phyloP scores from a whole-genome alignment of 2,329 filamentous ascomycete genomes.

The Diplodia mutila region DNA sequence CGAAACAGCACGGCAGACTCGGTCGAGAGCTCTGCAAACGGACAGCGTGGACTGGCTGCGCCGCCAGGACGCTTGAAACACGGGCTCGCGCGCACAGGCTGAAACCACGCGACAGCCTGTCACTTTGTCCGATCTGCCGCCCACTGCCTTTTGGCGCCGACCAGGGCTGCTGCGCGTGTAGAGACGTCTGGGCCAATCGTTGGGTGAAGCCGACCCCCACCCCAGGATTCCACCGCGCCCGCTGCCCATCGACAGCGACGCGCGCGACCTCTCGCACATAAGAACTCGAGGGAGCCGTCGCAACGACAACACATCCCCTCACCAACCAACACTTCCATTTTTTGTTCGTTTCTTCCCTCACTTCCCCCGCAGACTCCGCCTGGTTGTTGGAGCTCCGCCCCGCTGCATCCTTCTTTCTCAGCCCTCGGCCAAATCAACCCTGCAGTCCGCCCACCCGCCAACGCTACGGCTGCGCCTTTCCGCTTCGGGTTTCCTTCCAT shows the following conservation, averaged over 20 bases:
- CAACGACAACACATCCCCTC: slow-evolving; percentile 1
- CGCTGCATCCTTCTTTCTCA: slow-evolving; percentile 22
- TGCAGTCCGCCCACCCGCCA: background rate
- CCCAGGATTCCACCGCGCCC: slow-evolving; percentile 4
- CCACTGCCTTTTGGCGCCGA: slow-evolving; percentile 14
- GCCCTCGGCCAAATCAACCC: slow-evolving; percentile 20
- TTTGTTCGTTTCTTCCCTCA: slow-evolving; percentile 17
- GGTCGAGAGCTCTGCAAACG: slow-evolving; percentile 16
- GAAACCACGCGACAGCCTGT: slow-evolving; percentile 24
- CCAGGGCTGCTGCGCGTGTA: slow-evolving; percentile 18
- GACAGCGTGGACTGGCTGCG: slow-evolving; percentile 9
- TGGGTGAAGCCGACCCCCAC: background rate
- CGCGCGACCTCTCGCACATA: slow-evolving; percentile 21
- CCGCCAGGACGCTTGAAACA: slow-evolving; percentile 17
- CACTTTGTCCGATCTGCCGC: slow-evolving; percentile 22
- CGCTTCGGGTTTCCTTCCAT: slow-evolving; percentile 17
- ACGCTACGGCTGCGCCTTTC: slow-evolving; percentile 13
- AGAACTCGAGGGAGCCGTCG: slow-evolving; percentile 13
- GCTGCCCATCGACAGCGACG: slow-evolving; percentile 3
- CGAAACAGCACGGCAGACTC: slow-evolving; percentile 23
- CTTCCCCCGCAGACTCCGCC: slow-evolving; percentile 21
- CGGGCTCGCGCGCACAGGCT: slow-evolving; percentile 12
- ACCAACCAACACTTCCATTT: slow-evolving; percentile 5
- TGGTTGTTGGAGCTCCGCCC: slow-evolving; percentile 27
- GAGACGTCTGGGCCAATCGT: slow-evolving; percentile 8